A percentile compares a stretch with the other conserved stretches of the same genome.
phyloP scores from a whole-genome alignment of 1,284 basidiomycete species.

The Cystobasidiaceae sp. region DNA sequence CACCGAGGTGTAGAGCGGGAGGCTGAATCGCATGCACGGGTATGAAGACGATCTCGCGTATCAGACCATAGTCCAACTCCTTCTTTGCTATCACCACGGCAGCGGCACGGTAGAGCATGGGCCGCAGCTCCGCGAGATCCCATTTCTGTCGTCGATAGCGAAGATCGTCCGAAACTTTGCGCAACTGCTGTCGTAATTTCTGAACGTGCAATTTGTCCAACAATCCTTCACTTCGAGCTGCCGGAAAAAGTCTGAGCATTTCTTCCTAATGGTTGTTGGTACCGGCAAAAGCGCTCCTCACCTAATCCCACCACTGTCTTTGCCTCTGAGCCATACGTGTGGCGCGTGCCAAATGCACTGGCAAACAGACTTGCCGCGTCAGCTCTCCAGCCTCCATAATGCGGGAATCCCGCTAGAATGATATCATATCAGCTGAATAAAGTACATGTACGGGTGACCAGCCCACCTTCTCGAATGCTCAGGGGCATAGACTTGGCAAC shows the following conservation, averaged over 20 bases:
- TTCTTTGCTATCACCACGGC: slow-evolving; percentile 58
- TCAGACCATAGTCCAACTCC: slow-evolving; percentile 75
- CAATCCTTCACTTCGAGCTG: slow-evolving; percentile 6
- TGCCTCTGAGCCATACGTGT: slow-evolving; percentile 28
- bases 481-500: slow-evolving; percentile 56
- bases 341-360: slow-evolving; percentile 34
- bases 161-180: slow-evolving; percentile 62
- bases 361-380: slow-evolving; percentile 42
- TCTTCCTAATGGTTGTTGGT: no score
- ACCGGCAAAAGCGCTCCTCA: slow-evolving; percentile 46
- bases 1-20: slow-evolving; percentile 73
- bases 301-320: slow-evolving; percentile 23
- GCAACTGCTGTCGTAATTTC: slow-evolving; percentile 66
- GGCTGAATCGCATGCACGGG: slow-evolving; percentile 89
- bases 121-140: slow-evolving; percentile 72
- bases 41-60: slow-evolving; percentile 80
- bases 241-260: no score
- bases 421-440: neutral
- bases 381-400: slow-evolving; percentile 45
- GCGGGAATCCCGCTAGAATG: slow-evolving; percentile 41
- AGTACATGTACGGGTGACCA: neutral
- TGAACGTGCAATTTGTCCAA: slow-evolving; percentile 54
- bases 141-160: slow-evolving; percentile 64
- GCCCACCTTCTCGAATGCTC: slow-evolving; percentile 35
- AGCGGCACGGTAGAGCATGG: slow-evolving; percentile 81